phyloP scores from a whole-genome alignment of 495 filamentous ascomycete genomes.

The Corynascus novoguineensis region DNA sequence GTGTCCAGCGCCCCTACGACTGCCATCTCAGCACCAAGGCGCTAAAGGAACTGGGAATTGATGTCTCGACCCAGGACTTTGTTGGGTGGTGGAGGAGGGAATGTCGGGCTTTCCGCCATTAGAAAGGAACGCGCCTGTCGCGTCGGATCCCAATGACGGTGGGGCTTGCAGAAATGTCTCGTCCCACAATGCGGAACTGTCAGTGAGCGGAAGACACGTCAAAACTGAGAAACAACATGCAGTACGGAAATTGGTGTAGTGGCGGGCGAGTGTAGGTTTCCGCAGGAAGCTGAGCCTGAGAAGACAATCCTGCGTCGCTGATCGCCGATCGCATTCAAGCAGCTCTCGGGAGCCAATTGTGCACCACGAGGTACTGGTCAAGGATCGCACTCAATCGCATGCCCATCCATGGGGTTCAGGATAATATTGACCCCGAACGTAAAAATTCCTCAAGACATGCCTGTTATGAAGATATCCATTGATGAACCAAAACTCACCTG shows the following conservation, averaged over 20 bases:
- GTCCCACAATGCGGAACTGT: background rate
- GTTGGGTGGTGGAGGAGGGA: slow-evolving; percentile 70
- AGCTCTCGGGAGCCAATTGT: background rate
- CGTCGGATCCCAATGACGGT: background rate
- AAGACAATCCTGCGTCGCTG: background rate
- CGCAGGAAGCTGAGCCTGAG: background rate
- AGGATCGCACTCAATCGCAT: background rate
- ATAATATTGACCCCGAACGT: background rate
- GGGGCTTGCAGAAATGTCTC: background rate
- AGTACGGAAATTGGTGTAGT: background rate
- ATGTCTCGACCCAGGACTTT: slow-evolving; percentile 72
- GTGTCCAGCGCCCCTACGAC: slow-evolving; percentile 80
- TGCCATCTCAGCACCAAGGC: slow-evolving; percentile 77
- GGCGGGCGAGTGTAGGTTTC: slow-evolving; percentile 8
- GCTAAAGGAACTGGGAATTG: slow-evolving; percentile 69
- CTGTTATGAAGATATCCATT: no score
- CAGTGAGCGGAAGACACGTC: background rate
- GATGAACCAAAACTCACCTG: no score
- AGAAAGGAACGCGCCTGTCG: background rate
- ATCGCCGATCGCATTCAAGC: background rate
- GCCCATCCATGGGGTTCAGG: background rate
- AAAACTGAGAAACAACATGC: background rate
- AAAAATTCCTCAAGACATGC: no score
- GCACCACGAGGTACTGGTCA: background rate
- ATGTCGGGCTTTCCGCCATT: slow-evolving; percentile 45